These are phyloP conservation scores for Castanopsis chinensis DNA, from an alignment of 306 rosid genomes.

Conservation along the genomic window DNA sequence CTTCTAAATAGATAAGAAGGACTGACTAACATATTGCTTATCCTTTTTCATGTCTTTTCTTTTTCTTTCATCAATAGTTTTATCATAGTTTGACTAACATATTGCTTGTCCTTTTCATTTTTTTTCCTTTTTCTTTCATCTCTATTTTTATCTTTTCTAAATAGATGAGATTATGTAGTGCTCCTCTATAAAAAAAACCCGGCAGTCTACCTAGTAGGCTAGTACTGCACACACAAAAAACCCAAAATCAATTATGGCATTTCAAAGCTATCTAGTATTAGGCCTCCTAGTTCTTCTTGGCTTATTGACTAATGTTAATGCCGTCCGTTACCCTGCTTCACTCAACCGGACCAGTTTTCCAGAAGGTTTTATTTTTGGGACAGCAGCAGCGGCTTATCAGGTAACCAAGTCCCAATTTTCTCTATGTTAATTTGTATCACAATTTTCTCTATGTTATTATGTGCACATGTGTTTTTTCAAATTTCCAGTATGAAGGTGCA, in stretches of 20 bases:
- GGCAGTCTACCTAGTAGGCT: neutral
- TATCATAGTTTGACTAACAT: too few species aligned
- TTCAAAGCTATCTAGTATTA: neutral
- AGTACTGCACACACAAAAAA: neutral
- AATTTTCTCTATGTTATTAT: too few species aligned
- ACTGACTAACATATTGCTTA: too few species aligned
- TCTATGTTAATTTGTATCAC: too few species aligned
- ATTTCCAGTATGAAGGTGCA: constrained; percentile 1
- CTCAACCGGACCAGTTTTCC: neutral
- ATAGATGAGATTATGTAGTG: neutral
- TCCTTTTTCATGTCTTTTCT: too few species aligned
- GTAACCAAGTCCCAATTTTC: too few species aligned
- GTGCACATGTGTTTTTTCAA: neutral
- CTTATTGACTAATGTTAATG: neutral
- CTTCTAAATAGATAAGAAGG: too few species aligned
- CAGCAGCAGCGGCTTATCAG: neutral
- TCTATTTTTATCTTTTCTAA: too few species aligned
- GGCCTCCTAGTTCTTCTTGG: neutral
- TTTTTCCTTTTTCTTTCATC: too few species aligned
- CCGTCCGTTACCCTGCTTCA: neutral
- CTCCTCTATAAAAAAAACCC: neutral
- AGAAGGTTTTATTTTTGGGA: neutral
- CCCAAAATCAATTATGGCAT: neutral
- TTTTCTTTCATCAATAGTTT: too few species aligned
- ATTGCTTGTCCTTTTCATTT: too few species aligned